These are phyloP conservation scores for Trypanosoma platydactyli DNA, from an alignment of 208 protist species.

Conservation along the genomic window DNA sequence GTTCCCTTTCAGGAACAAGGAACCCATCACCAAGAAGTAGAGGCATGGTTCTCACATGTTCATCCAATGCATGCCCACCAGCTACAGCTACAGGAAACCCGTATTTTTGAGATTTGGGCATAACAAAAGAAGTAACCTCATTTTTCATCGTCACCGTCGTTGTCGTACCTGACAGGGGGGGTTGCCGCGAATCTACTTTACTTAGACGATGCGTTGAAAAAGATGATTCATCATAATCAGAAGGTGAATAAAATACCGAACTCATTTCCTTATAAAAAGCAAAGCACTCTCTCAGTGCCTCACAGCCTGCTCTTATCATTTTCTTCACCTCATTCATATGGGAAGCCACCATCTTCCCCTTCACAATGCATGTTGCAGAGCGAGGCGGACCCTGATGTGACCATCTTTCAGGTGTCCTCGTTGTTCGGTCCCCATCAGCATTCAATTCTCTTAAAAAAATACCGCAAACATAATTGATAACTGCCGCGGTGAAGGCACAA, in stretches of 20 bases:
- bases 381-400: background rate
- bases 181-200: background rate
- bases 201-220: background rate
- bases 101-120: background rate
- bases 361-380: background rate
- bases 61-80: background rate
- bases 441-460: slow-evolving; percentile 4
- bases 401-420: background rate
- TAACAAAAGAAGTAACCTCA: background rate
- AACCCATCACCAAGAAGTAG: slow-evolving; percentile 47
- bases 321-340: background rate
- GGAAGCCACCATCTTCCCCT: background rate
- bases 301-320: slow-evolving; percentile 7
- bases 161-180: background rate
- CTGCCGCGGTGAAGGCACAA: slow-evolving; percentile 14
- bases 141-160: too few relatives aligned
- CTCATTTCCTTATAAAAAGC: slow-evolving; percentile 5
- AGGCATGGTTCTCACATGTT: slow-evolving; percentile 11
- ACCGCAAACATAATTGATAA: slow-evolving; percentile 21
- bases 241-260: background rate
- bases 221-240: background rate
- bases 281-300: slow-evolving; percentile 15
- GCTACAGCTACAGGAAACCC: background rate
- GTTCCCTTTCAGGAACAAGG: slow-evolving; percentile 43
- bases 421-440: background rate